A percentile compares a stretch with the other conserved stretches of the same genome.
phyloP scores from a whole-genome alignment of 768 basidiomycete genomes.

The Hericium coralloides region DNA sequence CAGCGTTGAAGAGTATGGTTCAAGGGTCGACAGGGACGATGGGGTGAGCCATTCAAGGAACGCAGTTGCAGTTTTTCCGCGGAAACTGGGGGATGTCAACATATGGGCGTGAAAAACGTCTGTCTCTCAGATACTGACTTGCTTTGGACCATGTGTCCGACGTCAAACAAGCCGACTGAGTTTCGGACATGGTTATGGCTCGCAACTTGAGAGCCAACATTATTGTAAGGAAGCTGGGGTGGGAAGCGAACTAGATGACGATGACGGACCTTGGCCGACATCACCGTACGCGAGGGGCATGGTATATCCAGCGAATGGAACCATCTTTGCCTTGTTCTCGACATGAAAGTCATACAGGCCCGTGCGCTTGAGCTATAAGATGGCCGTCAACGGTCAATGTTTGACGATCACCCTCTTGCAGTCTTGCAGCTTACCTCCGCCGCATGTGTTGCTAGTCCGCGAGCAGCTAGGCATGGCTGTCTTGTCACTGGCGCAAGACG shows the following conservation, averaged over 20 bases:
- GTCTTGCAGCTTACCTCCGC: neutral
- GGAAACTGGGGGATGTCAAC: slow-evolving; percentile 48
- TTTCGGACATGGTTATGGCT: slow-evolving; percentile 86
- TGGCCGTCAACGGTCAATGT: neutral
- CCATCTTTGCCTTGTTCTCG: slow-evolving; percentile 82
- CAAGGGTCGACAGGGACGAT: slow-evolving; percentile 61
- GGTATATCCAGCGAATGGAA: slow-evolving; percentile 88
- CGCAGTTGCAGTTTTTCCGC: slow-evolving; percentile 62
- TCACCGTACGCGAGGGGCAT: slow-evolving; percentile 89
- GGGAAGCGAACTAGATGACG: neutral
- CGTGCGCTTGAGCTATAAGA: slow-evolving; percentile 48
- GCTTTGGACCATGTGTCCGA: slow-evolving; percentile 96
- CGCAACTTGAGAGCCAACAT: slow-evolving; percentile 42
- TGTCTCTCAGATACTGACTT: slow-evolving; percentile 39
- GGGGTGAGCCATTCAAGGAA: slow-evolving; percentile 92
- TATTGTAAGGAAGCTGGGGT: neutral
- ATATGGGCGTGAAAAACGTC: neutral
- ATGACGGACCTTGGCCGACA: slow-evolving; percentile 62
- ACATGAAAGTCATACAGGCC: slow-evolving; percentile 87
- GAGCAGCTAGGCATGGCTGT: neutral
- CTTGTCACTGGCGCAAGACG: too few relatives aligned
- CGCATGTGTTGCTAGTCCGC: neutral
- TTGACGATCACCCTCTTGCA: neutral
- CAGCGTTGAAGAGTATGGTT: slow-evolving; percentile 71
- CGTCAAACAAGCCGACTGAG: slow-evolving; percentile 86